Evolutionary conservation across 2,329 filamentous ascomycete species (phyloP).

Genomic region (Purpureocillium takamizusanense): DNA sequence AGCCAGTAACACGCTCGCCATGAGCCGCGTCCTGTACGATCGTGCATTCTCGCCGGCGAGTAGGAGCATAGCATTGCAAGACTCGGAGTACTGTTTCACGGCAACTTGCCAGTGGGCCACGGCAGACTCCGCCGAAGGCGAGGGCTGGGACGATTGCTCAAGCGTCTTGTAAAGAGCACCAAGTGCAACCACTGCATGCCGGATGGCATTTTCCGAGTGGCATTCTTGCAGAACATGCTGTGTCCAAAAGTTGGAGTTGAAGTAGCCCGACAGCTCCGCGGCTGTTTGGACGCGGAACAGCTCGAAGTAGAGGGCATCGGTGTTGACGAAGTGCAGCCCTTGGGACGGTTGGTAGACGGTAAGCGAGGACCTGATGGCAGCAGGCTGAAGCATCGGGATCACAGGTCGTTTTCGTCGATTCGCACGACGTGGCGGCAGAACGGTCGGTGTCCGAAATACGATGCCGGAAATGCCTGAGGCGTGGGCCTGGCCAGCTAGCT

Average conservation of each 20-base stretch:
- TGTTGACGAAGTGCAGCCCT: constrained; percentile 36
- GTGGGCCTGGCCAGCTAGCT: constrained; percentile 8
- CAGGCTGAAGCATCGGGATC: neutral
- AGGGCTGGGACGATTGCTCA: constrained; percentile 45
- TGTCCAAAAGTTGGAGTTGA: constrained; percentile 58
- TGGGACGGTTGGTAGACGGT: constrained; percentile 32
- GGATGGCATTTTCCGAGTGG: constrained; percentile 50
- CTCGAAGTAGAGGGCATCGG: constrained; percentile 52
- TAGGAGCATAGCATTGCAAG: constrained; percentile 40
- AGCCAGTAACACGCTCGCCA: constrained; percentile 56
- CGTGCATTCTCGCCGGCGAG: constrained; percentile 31
- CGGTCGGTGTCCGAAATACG: constrained; percentile 11
- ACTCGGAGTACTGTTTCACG: constrained; percentile 48
- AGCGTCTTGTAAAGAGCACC: constrained; percentile 60
- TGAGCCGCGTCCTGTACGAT: constrained; percentile 47
- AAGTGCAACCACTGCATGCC: constrained; percentile 56
- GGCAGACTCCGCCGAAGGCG: constrained; percentile 29
- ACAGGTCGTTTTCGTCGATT: constrained; percentile 8
- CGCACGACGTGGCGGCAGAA: constrained; percentile 23
- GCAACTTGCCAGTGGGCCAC: constrained; percentile 50
- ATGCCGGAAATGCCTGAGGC: constrained; percentile 3
- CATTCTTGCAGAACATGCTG: constrained; percentile 54
- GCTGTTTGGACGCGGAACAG: constrained; percentile 54
- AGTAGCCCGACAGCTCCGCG: constrained; percentile 56
- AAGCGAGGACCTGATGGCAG: constrained; percentile 14